Conservation (phyloP, 2,329 filamentous ascomycete genomes). For the Paracoccidioides brasiliensis region DNA sequence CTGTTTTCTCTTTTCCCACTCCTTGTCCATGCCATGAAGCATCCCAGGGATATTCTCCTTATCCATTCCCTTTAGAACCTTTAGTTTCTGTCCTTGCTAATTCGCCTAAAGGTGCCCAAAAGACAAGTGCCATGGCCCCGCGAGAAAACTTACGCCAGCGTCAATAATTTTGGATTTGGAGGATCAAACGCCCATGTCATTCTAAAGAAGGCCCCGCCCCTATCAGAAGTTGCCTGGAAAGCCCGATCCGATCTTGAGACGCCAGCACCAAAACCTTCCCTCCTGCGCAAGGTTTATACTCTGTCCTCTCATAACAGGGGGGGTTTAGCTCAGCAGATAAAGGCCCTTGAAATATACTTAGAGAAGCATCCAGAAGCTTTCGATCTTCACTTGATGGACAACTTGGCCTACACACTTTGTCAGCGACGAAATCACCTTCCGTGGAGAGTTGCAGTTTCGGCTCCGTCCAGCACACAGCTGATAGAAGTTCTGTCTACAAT, state of each 20-base stretch:
- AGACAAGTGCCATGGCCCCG: constrained; percentile 18
- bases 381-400: not conserved
- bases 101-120: constrained; percentile 12
- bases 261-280: not conserved
- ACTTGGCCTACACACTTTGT: constrained; percentile 13
- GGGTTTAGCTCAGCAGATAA: not conserved
- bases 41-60: not conserved
- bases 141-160: constrained; percentile 6
- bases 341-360: not conserved
- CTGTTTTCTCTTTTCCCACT: not conserved
- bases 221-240: not conserved
- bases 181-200: constrained; percentile 24
- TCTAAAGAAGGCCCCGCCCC: constrained; percentile 16
- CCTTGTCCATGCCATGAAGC: not conserved
- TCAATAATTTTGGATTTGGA: constrained; percentile 29
- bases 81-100: not conserved
- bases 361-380: not conserved
- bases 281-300: not conserved
- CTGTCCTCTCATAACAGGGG: not conserved
- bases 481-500: not conserved
- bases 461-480: constrained; percentile 2
- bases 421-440: constrained; percentile 13
- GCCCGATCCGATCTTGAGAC: constrained; percentile 4
- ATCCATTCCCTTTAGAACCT: not conserved
- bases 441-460: constrained; percentile 14